Conservation (phyloP, 805 yeast species). For the Pichia heedii region DNA sequence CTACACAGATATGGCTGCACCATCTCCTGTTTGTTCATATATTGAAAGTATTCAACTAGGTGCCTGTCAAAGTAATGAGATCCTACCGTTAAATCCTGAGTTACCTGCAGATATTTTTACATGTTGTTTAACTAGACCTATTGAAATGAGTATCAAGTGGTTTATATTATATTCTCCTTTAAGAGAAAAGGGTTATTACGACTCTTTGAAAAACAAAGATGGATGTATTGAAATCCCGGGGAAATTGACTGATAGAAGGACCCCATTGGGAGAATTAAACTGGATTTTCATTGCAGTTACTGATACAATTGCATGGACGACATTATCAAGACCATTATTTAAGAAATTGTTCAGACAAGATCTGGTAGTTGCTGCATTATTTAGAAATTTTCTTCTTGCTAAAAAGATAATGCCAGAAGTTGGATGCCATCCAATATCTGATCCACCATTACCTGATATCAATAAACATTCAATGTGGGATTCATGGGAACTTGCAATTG, state of each 20-base stretch:
- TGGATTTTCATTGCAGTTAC: constrained; percentile 98
- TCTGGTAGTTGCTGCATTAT: constrained; percentile 90
- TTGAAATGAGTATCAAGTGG: constrained; percentile 88
- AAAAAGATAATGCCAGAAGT: constrained; percentile 88
- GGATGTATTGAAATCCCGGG: constrained; percentile 78
- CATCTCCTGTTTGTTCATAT: constrained; percentile 60
- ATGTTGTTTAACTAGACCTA: constrained; percentile 91
- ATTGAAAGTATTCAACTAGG: constrained; percentile 89
- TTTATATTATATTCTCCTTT: constrained; percentile 78
- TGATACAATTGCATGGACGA: constrained; percentile 97
- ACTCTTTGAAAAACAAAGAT: constrained; percentile 37
- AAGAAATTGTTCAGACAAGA: constrained; percentile 90
- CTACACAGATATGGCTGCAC: constrained; percentile 39
- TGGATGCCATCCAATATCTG: constrained; percentile 90
- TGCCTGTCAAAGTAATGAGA: constrained; percentile 80
- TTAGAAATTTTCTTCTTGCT: constrained; percentile 86
- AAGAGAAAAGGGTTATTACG: constrained; percentile 40
- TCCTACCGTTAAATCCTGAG: constrained; percentile 86
- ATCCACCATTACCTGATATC: constrained; percentile 84
- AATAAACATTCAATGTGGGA: constrained; percentile 93
- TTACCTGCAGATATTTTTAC: constrained; percentile 95
- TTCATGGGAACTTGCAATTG: constrained; percentile 95
- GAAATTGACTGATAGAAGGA: constrained; percentile 80
- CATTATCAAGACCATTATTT: constrained; percentile 78
- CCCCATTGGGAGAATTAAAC: constrained; percentile 91